phyloP scores from a whole-genome alignment of 768 basidiomycete genomes.

The Daedaleopsis nitida region DNA sequence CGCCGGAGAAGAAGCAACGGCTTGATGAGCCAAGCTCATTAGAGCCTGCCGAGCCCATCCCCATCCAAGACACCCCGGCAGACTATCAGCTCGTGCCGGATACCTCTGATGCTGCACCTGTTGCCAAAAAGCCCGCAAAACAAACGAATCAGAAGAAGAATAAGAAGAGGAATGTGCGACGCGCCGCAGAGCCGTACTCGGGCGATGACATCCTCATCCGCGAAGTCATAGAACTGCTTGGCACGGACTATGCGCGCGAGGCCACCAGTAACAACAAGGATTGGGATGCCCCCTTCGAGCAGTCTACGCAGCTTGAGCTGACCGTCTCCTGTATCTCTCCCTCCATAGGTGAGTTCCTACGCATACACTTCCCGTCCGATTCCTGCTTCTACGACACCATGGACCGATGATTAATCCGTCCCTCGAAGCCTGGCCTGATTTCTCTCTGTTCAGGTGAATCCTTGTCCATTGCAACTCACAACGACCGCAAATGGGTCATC shows the following conservation, averaged over 20 bases:
- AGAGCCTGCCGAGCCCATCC: background rate
- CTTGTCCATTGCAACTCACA: slow-evolving; percentile 52
- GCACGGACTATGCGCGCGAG: slow-evolving; percentile 53
- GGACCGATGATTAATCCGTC: background rate
- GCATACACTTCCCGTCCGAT: background rate
- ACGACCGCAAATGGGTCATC: slow-evolving; percentile 72
- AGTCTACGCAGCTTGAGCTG: slow-evolving; percentile 60
- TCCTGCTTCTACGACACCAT: background rate
- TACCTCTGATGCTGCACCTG: slow-evolving; percentile 6
- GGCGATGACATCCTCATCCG: slow-evolving; percentile 73
- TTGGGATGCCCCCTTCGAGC: slow-evolving; percentile 60
- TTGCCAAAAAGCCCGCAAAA: slow-evolving; percentile 14
- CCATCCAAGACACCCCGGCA: slow-evolving; percentile 5
- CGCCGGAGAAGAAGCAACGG: slow-evolving; percentile 36
- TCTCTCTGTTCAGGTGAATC: slow-evolving; percentile 58
- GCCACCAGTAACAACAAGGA: slow-evolving; percentile 51
- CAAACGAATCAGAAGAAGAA: slow-evolving; percentile 33
- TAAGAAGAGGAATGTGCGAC: slow-evolving; percentile 38
- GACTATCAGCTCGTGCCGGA: background rate
- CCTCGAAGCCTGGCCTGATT: background rate
- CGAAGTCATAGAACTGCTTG: slow-evolving; percentile 71
- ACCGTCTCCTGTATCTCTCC: slow-evolving; percentile 57
- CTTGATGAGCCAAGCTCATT: slow-evolving; percentile 15
- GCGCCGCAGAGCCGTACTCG: slow-evolving; percentile 64
- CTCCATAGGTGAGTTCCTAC: slow-evolving; percentile 51